Base-by-base conservation (phyloP, 2,329 filamentous ascomycete species). In the Pezicula carpinea region DNA sequence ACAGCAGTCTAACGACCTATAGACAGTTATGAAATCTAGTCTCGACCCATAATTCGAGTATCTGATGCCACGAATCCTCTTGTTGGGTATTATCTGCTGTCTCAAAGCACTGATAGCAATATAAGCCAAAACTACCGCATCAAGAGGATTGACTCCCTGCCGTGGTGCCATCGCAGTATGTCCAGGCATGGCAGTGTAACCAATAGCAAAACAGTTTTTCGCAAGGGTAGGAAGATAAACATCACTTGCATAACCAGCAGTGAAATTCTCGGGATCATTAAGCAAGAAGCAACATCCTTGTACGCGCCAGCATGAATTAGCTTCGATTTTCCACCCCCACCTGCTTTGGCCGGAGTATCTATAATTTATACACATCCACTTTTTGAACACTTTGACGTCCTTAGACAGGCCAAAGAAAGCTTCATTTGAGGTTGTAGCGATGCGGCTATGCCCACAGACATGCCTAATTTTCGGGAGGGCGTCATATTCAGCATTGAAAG, bases 161-260 rank as follows among this genome's bases (percentile, higher is more conserved):
- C 61, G 66, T 2, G 66, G 66, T 26, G 56, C 59, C 14, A 56
- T 58, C 14, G 62, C 65, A 14, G 66, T 64, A 47, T 67, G 66
- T 14, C 64, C 64, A 3, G 52, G 43, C 19, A 51, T 49, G 18
- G 59, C 60, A 18, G 38, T 33, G 43, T 54, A 60, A 21, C 13
- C 22, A 11, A 41, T 43, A 3, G 22, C 31, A 21, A 48, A 48
- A 23, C 40, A 40, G 3, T 31, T 14, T 18, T 33, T 44, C 23
- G 46, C 46, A 13, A 44, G n/a, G 11, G 41, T 36, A 14, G 46
- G 19, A 18, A 32, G 26, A 22, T 48, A 48, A 3, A 74, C 69
- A 1, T 75, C 79, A 3, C 71, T 67, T 49, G 76, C 72, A 10
- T 76, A 63, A 0, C 75, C 70, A 11, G 65, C n/a, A n/a, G n/a